Evolutionary conservation across 306 rosid species (phyloP), one percentile per base, ranked within the genome.

Genomic region (Dalbergia cultrata): DNA sequence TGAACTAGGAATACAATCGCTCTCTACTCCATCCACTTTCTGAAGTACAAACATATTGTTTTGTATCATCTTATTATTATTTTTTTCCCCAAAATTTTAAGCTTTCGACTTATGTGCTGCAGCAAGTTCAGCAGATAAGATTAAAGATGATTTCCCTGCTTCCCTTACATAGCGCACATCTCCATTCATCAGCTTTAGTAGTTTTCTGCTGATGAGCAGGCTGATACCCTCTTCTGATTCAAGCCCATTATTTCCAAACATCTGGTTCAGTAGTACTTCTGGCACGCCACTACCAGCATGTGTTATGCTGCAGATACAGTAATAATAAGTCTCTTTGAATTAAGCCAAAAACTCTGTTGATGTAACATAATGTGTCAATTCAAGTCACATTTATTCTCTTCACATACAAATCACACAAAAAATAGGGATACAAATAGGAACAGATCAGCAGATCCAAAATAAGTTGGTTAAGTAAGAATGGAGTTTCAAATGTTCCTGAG

Each of bases 131-230:
- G 66, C 93, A 8, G 97, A 80, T 72, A 93, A 81, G 84, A 91
- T 90, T 84, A 95, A 92, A 74, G 89, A 88, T 3, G 96, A 83
- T 74, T 77, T 93, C n/a, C 91, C 97, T 17, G 84, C 96, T 90
- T 93, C 97, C 79, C 89, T 88, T 54, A 95, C 83, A 83, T 92
- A 93, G 44, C 85, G 89, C 16, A 93, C 92, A 56, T 92, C 98
- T 52, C 99, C 99, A 73, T 87, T 91, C 98, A 95, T 95, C 22
- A 91, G 93, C 85, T 90, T 90, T 84, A 93, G 86, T 61, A 95
- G 88, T 77, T 90, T 93, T 76, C 97, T 86, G 82, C 99, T 89
- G 74, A 95, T 87, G 43, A 93, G 87, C 14, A 95, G 87, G 87
- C 97, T 88, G 37, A 88, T 63, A 47, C 98, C 98, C 68, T 93